phyloP scores from a whole-genome alignment of 176 grass and related monocot species.

The Aegilops longissima region DNA sequence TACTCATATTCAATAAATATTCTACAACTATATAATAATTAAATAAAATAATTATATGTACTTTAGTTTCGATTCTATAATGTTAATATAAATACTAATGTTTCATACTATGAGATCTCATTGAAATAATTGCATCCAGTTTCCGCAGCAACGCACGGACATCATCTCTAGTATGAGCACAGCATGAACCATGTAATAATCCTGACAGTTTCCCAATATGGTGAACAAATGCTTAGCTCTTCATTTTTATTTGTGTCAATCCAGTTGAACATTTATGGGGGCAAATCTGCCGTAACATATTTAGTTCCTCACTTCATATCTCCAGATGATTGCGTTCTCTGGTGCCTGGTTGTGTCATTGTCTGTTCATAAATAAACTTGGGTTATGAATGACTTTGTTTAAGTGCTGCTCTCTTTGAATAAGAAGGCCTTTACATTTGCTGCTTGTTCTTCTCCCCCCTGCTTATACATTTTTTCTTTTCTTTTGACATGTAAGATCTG shows the following conservation, averaged over 20 bases:
- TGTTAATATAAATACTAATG: too few relatives aligned
- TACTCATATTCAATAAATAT: too few relatives aligned
- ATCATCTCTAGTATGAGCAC: background rate
- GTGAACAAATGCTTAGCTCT: background rate
- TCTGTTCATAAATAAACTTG: background rate
- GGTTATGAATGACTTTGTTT: constrained; percentile 6
- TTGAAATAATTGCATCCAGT: too few relatives aligned
- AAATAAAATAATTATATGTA: too few relatives aligned
- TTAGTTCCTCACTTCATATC: background rate
- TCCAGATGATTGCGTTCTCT: background rate
- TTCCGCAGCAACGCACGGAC: too few relatives aligned
- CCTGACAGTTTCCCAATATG: background rate
- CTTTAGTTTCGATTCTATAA: too few relatives aligned
- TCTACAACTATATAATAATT: too few relatives aligned
- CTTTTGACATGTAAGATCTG: constrained; percentile 46
- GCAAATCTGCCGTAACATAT: constrained; percentile 4
- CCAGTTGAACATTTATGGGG: background rate
- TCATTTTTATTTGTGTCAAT: background rate
- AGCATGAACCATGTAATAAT: background rate
- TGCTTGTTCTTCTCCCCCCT: background rate
- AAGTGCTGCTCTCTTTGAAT: constrained; percentile 6
- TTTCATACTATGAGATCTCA: too few relatives aligned
- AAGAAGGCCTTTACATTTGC: background rate
- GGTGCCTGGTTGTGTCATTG: background rate
- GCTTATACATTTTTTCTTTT: background rate